Base-by-base conservation (phyloP, 129 eudicot genomes). In the Oenanthe sinensis region DNA sequence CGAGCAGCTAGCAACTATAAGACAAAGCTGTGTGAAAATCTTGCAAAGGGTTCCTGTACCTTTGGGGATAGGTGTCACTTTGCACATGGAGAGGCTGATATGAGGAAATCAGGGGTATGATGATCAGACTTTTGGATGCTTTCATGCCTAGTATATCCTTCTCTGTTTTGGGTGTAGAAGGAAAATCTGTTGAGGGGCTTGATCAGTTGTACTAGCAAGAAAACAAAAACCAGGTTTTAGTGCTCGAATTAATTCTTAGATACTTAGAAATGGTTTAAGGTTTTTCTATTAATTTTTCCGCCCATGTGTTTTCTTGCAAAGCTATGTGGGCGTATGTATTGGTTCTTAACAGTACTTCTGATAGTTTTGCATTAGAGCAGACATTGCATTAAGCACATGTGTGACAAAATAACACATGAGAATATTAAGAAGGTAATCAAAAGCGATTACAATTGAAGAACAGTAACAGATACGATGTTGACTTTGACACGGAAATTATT, bases 1-100 rank as follows among this genome's bases (percentile, higher is more conserved):
- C 69, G 79, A 0, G 70, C 71, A 0, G 74, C 71, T 4, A 79
- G 73, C 88, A 91, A 87, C 86, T 87, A 47, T 74, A 94, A 89
- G 93, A 94, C 98, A 0, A 94, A 91, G 82, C 37, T 89, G 73
- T 94, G 98, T 39, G 98, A 91, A 77, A 91, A 94, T 77, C 91
- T 89, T 48, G 75, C 86, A 2, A 94, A 94, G 65, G 98, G 98
- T 47, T 86, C 93, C 12, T 93, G 98, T 79, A 89, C 97, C 3
- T 93, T 91, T 60, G 98, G 96, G 15, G 97, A 91, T 17, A 85
- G 83, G 90, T 91, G 98, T 78, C 97, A 89, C 80, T 94, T 94
- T 74, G 98, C 98, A 40, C 98, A 94, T 73, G 98, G 98, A 54
- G 87, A 83, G 28, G 82, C 86, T 17, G 98, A 94, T 89, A 70